phyloP scores from a whole-genome alignment of 31 red algal species.

The Endocladia muricata region DNA sequence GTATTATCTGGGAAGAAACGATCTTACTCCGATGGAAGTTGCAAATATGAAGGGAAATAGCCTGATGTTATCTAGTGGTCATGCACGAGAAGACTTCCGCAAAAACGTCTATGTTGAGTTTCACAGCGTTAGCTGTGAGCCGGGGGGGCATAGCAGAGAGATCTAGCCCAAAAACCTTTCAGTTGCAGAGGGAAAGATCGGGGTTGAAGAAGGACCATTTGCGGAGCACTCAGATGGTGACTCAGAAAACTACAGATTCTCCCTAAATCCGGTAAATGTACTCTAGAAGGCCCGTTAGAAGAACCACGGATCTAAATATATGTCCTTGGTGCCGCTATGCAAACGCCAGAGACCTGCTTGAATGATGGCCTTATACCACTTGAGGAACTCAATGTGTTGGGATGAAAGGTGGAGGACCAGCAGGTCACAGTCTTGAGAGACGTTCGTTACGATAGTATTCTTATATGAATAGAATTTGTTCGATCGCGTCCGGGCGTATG shows the following conservation, averaged over 20 bases:
- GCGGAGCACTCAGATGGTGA: not conserved
- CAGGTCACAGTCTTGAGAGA: not conserved
- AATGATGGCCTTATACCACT: not conserved
- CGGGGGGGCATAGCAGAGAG: not conserved
- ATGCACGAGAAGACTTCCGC: not conserved
- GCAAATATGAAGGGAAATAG: not conserved
- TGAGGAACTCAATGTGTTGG: not conserved
- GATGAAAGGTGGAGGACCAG: not conserved
- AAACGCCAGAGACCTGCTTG: no score
- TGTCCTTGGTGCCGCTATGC: no score
- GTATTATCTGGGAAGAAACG: not conserved
- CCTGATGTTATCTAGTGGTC: not conserved
- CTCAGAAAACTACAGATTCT: not conserved
- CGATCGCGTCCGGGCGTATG: not conserved
- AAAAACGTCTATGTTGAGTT: not conserved
- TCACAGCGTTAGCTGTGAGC: not conserved
- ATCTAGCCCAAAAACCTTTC: no score
- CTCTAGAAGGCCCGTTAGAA: slow-evolving; percentile 5
- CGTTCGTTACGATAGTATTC: not conserved
- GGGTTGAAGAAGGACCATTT: no score
- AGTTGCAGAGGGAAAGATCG: no score
- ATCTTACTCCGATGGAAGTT: not conserved
- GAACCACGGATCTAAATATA: no score
- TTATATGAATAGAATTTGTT: not conserved
- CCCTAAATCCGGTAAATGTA: not conserved